These are phyloP conservation scores for Trichaptum fuscoviolaceum DNA, from an alignment of 768 basidiomycete species.

Conservation along the genomic window DNA sequence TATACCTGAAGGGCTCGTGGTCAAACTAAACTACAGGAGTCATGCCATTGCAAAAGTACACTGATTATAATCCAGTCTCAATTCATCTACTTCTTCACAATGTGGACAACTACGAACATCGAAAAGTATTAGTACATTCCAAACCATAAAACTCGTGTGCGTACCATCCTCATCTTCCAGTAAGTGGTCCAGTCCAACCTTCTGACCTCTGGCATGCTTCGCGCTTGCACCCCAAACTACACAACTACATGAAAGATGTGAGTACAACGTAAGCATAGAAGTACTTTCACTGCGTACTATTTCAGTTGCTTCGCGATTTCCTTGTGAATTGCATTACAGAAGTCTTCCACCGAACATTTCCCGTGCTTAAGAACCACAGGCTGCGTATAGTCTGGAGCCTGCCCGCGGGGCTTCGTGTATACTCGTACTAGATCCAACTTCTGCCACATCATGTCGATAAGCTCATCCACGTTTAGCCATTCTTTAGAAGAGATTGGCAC, in stretches of 20 bases:
- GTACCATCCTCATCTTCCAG: constrained; percentile 86
- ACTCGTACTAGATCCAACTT: constrained; percentile 89
- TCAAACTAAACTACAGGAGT: constrained; percentile 1
- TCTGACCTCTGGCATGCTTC: constrained; percentile 96
- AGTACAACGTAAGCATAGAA: constrained; percentile 1
- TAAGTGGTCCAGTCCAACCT: constrained; percentile 83
- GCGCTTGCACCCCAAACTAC: constrained; percentile 96
- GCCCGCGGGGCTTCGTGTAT: constrained; percentile 93
- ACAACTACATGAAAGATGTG: constrained; percentile 41
- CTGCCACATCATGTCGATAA: constrained; percentile 91
- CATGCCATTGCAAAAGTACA: constrained; percentile 6
- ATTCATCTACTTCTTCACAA: constrained; percentile 45
- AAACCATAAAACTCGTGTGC: constrained; percentile 18
- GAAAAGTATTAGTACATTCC: constrained; percentile 5
- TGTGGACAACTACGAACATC: constrained; percentile 44
- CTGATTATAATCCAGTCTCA: not conserved
- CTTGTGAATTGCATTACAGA: constrained; percentile 92
- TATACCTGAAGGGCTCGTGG: constrained; percentile 49
- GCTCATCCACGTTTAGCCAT: constrained; percentile 96
- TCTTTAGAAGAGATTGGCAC: constrained; percentile 91
- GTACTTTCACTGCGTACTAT: constrained; percentile 52
- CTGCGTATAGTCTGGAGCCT: constrained; percentile 81
- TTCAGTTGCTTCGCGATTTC: constrained; percentile 98
- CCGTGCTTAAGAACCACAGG: constrained; percentile 82
- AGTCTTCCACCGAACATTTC: constrained; percentile 72